Evolutionary conservation across 2,329 filamentous ascomycete species (phyloP).

Genomic region (Aspergillus sp.): DNA sequence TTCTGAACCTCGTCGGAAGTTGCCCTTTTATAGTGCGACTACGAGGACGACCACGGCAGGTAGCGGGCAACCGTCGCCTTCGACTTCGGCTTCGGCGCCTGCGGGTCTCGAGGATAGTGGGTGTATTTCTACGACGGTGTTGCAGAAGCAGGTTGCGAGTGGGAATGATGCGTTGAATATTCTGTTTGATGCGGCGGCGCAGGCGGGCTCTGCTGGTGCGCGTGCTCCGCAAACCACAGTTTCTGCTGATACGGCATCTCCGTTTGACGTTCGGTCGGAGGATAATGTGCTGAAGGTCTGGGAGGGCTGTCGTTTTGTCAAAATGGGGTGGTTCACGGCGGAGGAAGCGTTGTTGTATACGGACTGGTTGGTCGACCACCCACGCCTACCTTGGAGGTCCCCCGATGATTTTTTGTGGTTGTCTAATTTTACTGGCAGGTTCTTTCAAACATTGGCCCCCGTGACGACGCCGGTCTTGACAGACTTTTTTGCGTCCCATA

Average conservation of each 20-base stretch:
- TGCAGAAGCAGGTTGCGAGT: constrained; percentile 51
- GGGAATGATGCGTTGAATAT: constrained; percentile 52
- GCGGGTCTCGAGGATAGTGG: background rate
- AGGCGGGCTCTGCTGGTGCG: constrained; percentile 36
- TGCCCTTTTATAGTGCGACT: too few relatives aligned
- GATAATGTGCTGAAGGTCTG: constrained; percentile 42
- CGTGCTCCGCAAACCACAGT: constrained; percentile 17
- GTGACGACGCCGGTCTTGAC: constrained; percentile 49
- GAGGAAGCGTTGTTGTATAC: constrained; percentile 52
- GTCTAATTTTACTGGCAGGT: constrained; percentile 23
- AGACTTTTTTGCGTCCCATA: constrained; percentile 48
- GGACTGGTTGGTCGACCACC: constrained; percentile 38
- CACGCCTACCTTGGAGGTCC: too few relatives aligned
- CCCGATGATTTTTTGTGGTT: background rate
- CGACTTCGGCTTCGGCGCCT: too few relatives aligned
- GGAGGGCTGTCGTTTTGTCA: constrained; percentile 52
- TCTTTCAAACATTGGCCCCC: constrained; percentile 50
- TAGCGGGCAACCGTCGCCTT: too few relatives aligned
- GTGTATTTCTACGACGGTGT: constrained; percentile 40
- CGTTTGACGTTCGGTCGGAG: background rate
- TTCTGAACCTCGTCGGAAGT: too few relatives aligned
- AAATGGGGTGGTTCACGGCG: constrained; percentile 55
- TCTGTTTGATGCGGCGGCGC: constrained; percentile 49
- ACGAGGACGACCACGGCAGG: too few relatives aligned
- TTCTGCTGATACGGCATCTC: background rate